phyloP scores from a whole-genome alignment of 129 eudicot species.

The Chrysanthemum lavandulifolium region DNA sequence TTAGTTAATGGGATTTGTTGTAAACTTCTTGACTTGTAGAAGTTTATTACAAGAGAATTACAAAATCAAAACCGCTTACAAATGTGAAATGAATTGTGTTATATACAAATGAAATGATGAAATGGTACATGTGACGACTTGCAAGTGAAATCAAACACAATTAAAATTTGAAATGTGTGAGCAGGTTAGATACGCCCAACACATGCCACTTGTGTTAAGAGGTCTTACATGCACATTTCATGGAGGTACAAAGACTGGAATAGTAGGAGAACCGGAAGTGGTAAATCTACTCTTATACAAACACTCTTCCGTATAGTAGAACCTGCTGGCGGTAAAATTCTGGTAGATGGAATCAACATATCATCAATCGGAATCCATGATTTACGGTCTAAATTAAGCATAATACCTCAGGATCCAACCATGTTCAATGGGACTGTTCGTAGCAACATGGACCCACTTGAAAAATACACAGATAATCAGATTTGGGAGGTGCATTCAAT shows the following conservation, averaged over 20 bases:
- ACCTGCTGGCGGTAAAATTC: slow-evolving; percentile 58
- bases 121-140: no score
- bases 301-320: slow-evolving; percentile 91
- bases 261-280: slow-evolving; percentile 96
- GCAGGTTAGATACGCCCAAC: slow-evolving; percentile 86
- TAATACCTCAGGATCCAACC: slow-evolving; percentile 96
- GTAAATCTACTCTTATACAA: slow-evolving; percentile 92
- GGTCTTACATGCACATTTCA: slow-evolving; percentile 80
- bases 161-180: background rate
- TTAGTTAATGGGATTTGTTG: no score
- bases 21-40: no score
- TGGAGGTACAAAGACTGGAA: slow-evolving; percentile 89
- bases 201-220: slow-evolving; percentile 88
- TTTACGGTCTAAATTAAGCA: slow-evolving; percentile 82
- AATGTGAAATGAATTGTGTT: no score
- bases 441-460: slow-evolving; percentile 91
- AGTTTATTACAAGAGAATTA: no score
- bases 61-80: no score
- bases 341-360: slow-evolving; percentile 73
- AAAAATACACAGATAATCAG: slow-evolving; percentile 76
- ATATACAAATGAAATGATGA: no score
- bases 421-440: slow-evolving; percentile 90
- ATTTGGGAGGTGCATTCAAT: slow-evolving; percentile 29
- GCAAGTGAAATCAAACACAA: background rate
- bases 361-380: slow-evolving; percentile 82